phyloP scores from a whole-genome alignment of 2,329 filamentous ascomycete genomes.

The Exophiala oligosperma region DNA sequence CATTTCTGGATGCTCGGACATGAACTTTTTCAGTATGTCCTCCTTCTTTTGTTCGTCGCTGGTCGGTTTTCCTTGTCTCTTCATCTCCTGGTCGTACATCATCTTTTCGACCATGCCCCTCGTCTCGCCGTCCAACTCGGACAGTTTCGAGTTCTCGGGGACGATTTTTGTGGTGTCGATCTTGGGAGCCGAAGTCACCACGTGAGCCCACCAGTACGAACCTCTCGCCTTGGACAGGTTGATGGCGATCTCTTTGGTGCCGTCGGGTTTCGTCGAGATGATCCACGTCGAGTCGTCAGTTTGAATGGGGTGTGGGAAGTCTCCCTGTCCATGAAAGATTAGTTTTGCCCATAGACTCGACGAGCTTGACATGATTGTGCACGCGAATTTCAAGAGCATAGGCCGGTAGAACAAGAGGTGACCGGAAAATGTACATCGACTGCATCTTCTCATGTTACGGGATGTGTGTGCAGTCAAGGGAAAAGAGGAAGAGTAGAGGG shows the following conservation, averaged over 20 bases:
- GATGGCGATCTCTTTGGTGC: constrained; percentile 73
- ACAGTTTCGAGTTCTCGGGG: constrained; percentile 87
- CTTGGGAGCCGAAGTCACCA: constrained; percentile 80
- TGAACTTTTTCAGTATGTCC: constrained; percentile 91
- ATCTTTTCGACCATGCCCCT: constrained; percentile 99
- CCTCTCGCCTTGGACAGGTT: constrained; percentile 96
- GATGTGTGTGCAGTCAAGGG: too few species aligned
- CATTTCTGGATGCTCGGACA: constrained; percentile 74
- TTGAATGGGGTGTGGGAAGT: constrained; percentile 75
- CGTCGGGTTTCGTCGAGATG: constrained; percentile 64
- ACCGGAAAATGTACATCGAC: too few species aligned
- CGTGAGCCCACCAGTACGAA: constrained; percentile 97
- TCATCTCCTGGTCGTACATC: constrained; percentile 99
- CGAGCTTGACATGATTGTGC: too few species aligned
- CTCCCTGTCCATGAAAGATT: constrained; percentile 59
- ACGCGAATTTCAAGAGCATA: too few species aligned
- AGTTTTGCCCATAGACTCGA: not conserved
- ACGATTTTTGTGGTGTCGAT: constrained; percentile 95
- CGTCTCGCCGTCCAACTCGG: constrained; percentile 92
- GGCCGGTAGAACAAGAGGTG: too few species aligned
- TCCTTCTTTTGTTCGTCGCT: constrained; percentile 95
- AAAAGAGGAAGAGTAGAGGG: too few species aligned
- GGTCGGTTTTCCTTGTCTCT: constrained; percentile 83
- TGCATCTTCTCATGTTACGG: too few species aligned
- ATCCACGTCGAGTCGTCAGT: constrained; percentile 95